Conservation (phyloP, 345 rosid species). For the Eucalyptus sp. region DNA sequence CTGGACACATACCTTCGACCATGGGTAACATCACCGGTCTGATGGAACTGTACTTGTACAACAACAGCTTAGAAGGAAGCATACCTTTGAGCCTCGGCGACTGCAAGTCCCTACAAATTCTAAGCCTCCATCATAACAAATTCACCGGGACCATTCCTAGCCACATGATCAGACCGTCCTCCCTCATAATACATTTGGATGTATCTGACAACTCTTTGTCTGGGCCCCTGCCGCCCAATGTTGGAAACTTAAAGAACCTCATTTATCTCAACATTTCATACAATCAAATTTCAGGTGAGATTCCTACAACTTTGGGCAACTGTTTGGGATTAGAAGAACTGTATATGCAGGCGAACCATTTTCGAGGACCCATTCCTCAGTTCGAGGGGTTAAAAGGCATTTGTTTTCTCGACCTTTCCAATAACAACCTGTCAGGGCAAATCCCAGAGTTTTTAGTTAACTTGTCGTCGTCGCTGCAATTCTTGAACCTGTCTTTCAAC, state of each 20-base stretch:
- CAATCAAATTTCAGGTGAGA: background rate
- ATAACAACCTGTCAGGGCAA: background rate
- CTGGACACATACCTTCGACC: background rate
- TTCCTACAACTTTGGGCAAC: background rate
- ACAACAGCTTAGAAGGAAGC: constrained; percentile 1
- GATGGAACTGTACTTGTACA: background rate
- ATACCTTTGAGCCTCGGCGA: background rate
- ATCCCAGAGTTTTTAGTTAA: background rate
- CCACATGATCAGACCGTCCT: background rate
- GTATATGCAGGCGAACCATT: background rate
- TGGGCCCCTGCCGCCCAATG: background rate
- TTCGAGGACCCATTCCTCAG: constrained; percentile 2
- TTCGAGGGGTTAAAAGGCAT: background rate
- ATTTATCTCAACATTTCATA: background rate
- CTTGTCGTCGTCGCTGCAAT: too few species aligned
- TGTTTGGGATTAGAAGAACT: background rate
- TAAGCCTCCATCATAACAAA: background rate
- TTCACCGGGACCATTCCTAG: constrained; percentile 1
- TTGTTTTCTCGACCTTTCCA: background rate
- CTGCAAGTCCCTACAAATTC: background rate
- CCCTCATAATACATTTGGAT: background rate
- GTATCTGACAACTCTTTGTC: background rate
- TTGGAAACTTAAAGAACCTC: background rate
- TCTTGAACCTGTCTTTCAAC: too few species aligned
- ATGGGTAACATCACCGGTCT: background rate